These are phyloP conservation scores for Colletotrichum kahawae DNA, from an alignment of 2,329 filamentous ascomycete species.

Conservation along the genomic window DNA sequence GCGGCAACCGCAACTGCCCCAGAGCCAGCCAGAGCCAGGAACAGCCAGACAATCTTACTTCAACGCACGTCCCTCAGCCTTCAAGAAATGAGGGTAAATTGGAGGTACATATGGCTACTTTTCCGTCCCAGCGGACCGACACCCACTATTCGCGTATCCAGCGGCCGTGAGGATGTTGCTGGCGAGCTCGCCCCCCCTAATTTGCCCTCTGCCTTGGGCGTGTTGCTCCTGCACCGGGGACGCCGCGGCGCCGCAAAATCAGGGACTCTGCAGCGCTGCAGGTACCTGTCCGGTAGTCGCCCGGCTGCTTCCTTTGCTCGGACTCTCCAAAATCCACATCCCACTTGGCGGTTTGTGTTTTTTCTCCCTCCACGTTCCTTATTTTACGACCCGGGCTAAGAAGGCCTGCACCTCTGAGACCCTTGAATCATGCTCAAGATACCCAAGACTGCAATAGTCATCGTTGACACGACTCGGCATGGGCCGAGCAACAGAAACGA, in stretches of 20 bases:
- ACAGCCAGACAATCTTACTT: neutral
- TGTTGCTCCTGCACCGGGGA: neutral
- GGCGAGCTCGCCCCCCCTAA: neutral
- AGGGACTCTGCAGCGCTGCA: neutral
- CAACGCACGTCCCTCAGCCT: neutral
- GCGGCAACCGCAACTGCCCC: neutral
- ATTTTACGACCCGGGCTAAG: neutral
- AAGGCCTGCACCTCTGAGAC: neutral
- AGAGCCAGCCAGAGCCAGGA: neutral
- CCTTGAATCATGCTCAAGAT: neutral
- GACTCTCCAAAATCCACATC: neutral
- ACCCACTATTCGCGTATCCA: neutral
- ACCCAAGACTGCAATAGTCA: neutral
- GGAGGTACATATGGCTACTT: neutral
- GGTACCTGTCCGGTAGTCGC: neutral
- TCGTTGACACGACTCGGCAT: neutral
- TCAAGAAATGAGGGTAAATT: neutral
- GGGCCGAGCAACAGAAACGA: neutral
- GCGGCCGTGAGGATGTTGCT: neutral
- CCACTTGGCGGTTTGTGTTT: neutral
- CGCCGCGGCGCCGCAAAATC: neutral
- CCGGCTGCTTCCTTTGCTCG: neutral
- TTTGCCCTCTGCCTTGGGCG: neutral
- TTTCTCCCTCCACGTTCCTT: neutral
- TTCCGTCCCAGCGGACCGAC: neutral